Conservation (phyloP, 139 green algal species). For the Limnomonas spitsbergensis region DNA sequence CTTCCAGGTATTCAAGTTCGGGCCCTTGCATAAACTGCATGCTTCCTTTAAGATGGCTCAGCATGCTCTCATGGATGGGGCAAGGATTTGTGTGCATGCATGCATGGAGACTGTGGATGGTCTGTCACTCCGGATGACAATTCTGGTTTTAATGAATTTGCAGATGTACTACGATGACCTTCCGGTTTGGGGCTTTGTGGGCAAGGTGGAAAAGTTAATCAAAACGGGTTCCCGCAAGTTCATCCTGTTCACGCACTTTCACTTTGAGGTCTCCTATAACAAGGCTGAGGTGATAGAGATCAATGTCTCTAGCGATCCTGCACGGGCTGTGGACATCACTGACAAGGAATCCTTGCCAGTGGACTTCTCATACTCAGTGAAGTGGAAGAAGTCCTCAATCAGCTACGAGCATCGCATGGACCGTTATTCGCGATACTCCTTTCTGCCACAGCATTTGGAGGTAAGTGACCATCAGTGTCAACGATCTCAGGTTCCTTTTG, state of each 20-base stretch:
- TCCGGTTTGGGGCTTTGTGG: conserved; percentile 95
- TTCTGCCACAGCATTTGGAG: conserved; percentile 92
- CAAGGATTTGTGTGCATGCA: too few relatives aligned
- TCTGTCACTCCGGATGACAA: too few relatives aligned
- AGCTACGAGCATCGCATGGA: conserved; percentile 83
- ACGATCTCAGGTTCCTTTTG: too few relatives aligned
- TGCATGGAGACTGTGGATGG: too few relatives aligned
- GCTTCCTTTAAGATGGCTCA: too few relatives aligned
- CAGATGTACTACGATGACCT: conserved; percentile 93
- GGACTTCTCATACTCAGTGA: conserved; percentile 82
- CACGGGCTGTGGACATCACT: conserved; percentile 78
- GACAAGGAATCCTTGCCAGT: conserved; percentile 27
- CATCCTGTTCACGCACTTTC: conserved; percentile 91
- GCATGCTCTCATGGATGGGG: too few relatives aligned
- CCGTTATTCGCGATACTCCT: conserved; percentile 84
- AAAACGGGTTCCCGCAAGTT: conserved; percentile 31
- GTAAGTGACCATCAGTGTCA: too few relatives aligned
- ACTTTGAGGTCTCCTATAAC: conserved; percentile 92
- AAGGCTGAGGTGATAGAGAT: conserved; percentile 85
- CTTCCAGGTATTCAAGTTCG: conserved; percentile 73
- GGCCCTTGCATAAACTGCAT: too few relatives aligned
- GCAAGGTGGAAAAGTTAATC: conserved; percentile 73
- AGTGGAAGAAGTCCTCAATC: conserved; percentile 72
- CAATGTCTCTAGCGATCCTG: conserved; percentile 76
- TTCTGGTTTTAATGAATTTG: too few relatives aligned